These are phyloP conservation scores for Erigeron philadelphicus DNA, from an alignment of 140 eudicot species.

Conservation along the genomic window DNA sequence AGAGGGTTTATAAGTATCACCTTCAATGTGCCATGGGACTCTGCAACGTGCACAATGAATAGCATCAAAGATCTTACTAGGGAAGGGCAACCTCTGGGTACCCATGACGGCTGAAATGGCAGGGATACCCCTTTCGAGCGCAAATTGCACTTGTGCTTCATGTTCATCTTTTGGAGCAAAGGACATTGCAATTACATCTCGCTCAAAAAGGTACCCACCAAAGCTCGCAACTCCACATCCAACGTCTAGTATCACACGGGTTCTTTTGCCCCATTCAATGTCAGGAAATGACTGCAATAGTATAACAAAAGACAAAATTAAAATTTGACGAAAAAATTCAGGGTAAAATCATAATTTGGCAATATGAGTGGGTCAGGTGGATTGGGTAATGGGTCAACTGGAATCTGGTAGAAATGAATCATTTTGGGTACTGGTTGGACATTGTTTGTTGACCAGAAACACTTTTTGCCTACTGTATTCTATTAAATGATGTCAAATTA, in stretches of 20 bases:
- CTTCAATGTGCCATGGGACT: slow-evolving; percentile 60
- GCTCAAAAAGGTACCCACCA: slow-evolving; percentile 49
- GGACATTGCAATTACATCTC: slow-evolving; percentile 48
- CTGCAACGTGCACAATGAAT: slow-evolving; percentile 60
- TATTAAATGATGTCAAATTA: background rate
- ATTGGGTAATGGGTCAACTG: background rate
- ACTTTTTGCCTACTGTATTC: background rate
- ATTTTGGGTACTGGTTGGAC: background rate
- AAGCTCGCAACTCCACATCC: slow-evolving; percentile 68
- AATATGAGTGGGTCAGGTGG: background rate
- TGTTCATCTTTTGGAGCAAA: slow-evolving; percentile 63
- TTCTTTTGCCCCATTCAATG: slow-evolving; percentile 42
- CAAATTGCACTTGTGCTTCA: slow-evolving; percentile 64
- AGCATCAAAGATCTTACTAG: slow-evolving; percentile 43
- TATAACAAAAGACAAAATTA: background rate
- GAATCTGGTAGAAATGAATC: background rate
- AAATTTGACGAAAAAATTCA: background rate
- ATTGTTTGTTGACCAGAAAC: background rate
- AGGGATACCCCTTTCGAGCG: slow-evolving; percentile 61
- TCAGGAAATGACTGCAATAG: slow-evolving; percentile 35
- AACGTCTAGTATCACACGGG: slow-evolving; percentile 49
- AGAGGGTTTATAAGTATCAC: slow-evolving; percentile 16
- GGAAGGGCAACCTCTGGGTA: slow-evolving; percentile 53
- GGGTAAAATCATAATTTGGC: slow-evolving; percentile 1
- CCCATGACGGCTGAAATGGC: slow-evolving; percentile 59